Base-by-base conservation (phyloP, 495 filamentous ascomycete species). In the Neurospora sp. region DNA sequence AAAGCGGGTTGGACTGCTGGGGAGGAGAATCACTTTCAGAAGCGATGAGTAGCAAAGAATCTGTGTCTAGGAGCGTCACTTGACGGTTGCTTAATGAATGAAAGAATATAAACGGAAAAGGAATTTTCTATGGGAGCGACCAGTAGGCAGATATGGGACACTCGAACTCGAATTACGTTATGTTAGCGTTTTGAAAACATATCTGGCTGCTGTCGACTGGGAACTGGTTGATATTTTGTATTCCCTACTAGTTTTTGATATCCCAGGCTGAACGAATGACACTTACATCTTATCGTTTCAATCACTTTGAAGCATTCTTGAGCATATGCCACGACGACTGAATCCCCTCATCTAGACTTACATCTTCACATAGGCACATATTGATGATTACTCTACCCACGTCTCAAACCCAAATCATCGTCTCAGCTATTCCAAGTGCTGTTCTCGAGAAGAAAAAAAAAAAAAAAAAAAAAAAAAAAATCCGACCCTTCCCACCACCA, bases 321-420 rank as follows among this genome's bases (percentile, higher is more conserved):
- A 10, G 9, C 3, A 48, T 22, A 22, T 5, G 4, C 1, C 46
- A 3, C 46, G 4, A 11, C n/a, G n/a, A 12, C 2, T 48, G 46
- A 48, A 10, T 22, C 3, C 22, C 46, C n/a, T 48, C 4, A 3
- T 0, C 10, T 20, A 53, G 20, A 27, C 5, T 14, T 6, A 53
- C 20, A 53, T 22, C 20, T 20, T 53, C 11, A 22, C 9, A 48
- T 48, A 48, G 9, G n/a, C 9, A 85, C 3, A 98, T 31, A 31
- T 31, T 31, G 31, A 31, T 31, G 83, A 83, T 98, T 98, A 11
- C 4, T 95, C 35, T 98, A 81, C 92, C 93, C 22, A 81, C 27
- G 81, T 83, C 96, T 35, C 96, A 99, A 11, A 98, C 11, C 20
- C 4, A 27, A 53, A 6, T 6, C 5, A 53, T 7, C 20, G 1